Conservation (phyloP, 768 basidiomycete species). For the Suillus bovinus region DNA sequence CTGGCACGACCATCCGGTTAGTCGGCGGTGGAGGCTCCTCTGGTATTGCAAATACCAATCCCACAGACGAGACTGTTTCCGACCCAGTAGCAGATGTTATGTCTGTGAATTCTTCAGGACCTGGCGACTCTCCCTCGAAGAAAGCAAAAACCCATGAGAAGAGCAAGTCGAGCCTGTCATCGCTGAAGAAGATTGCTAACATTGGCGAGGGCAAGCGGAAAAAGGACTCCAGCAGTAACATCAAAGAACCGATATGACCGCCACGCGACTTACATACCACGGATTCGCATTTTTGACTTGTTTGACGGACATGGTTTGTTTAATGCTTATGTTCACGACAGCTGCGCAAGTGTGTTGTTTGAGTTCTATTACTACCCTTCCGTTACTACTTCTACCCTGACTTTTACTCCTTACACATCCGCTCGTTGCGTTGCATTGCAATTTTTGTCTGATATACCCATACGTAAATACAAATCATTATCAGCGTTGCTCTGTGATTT, state of each 20-base stretch:
- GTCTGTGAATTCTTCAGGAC: constrained; percentile 37
- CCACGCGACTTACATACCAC: constrained; percentile 10
- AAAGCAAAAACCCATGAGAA: constrained; percentile 49
- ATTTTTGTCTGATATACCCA: constrained; percentile 31
- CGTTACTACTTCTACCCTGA: constrained; percentile 8
- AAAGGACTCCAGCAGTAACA: constrained; percentile 52
- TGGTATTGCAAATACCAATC: constrained; percentile 27
- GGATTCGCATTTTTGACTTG: constrained; percentile 18
- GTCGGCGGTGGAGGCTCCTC: constrained; percentile 55
- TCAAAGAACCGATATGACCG: constrained; percentile 40
- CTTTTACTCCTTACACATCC: constrained; percentile 20
- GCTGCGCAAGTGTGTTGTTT: constrained; percentile 20
- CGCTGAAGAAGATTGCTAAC: constrained; percentile 51
- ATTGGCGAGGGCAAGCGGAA: constrained; percentile 46
- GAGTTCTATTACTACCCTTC: constrained; percentile 16
- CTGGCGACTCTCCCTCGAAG: constrained; percentile 24
- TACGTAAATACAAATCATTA: constrained; percentile 30
- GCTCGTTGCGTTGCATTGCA: constrained; percentile 31
- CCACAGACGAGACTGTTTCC: constrained; percentile 35
- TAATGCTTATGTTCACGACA: constrained; percentile 11
- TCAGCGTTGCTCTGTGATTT: constrained; percentile 28
- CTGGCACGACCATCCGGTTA: constrained; percentile 53
- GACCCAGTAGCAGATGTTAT: constrained; percentile 38
- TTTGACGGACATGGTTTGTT: constrained; percentile 23
- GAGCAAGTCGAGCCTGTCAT: constrained; percentile 54